These are phyloP conservation scores for Secale cereale DNA, from an alignment of 176 grass and related monocot species.

Conservation along the genomic window DNA sequence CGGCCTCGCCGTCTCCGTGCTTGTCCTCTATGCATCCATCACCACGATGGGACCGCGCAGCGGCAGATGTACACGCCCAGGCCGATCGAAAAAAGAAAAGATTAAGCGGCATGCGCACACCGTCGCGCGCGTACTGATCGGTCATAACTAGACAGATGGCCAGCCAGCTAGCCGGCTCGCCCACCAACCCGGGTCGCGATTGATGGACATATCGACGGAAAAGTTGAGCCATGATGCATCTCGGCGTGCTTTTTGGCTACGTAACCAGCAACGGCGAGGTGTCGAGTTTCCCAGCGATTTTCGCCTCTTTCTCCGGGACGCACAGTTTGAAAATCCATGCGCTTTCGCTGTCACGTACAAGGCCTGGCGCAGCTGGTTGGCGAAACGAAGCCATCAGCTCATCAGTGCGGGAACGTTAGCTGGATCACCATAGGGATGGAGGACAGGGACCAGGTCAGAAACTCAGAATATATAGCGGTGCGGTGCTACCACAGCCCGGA, in stretches of 20 bases:
- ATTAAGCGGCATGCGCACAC: neutral
- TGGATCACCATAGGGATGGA: neutral
- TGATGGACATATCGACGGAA: neutral
- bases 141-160: neutral
- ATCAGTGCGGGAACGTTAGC: neutral
- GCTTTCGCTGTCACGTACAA: neutral
- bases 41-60: neutral
- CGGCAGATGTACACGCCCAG: neutral
- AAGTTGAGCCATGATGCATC: neutral
- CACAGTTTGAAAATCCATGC: neutral
- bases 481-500: too few species aligned
- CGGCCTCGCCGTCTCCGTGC: neutral
- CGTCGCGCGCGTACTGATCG: neutral
- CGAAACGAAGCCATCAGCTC: conserved; percentile 7
- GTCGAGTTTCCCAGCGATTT: neutral
- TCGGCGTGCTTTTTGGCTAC: conserved; percentile 1
- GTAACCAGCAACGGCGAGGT: conserved; percentile 1
- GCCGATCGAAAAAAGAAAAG: neutral
- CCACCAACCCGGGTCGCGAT: neutral
- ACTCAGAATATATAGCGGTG: too few species aligned
- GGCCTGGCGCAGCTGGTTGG: conserved; percentile 8
- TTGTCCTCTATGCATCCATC: neutral
- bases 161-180: neutral
- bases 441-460: neutral
- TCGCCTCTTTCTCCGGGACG: neutral